Evolutionary conservation across 306 rosid genomes (phyloP).

Genomic region (Castanospermum australe): DNA sequence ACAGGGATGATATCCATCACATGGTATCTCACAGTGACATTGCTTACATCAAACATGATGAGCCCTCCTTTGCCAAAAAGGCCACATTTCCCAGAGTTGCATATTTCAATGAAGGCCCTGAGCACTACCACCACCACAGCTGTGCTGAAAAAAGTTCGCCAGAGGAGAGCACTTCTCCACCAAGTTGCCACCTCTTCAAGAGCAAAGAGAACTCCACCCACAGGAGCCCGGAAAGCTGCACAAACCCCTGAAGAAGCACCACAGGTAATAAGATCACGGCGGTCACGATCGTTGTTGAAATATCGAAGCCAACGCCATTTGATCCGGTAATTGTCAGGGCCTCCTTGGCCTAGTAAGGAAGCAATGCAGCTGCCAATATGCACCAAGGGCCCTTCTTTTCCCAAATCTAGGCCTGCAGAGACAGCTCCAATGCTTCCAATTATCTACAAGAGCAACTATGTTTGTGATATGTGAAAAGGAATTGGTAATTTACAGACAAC

Average conservation of each 20-base stretch:
- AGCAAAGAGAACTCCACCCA: constrained; percentile 85
- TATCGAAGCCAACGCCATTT: constrained; percentile 79
- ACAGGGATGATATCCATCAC: constrained; percentile 71
- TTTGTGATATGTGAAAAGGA: neutral
- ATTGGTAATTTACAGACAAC: neutral
- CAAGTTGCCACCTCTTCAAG: constrained; percentile 95
- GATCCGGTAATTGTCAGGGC: constrained; percentile 67
- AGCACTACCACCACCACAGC: constrained; percentile 84
- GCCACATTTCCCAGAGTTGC: constrained; percentile 80
- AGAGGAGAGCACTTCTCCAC: constrained; percentile 95
- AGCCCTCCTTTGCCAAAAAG: constrained; percentile 88
- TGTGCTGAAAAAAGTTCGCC: constrained; percentile 91
- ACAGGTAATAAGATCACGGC: constrained; percentile 76
- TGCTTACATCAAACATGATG: constrained; percentile 81
- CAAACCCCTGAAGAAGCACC: constrained; percentile 90
- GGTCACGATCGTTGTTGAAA: constrained; percentile 80
- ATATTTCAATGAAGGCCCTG: constrained; percentile 73
- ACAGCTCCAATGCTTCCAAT: constrained; percentile 95
- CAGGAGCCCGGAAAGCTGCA: constrained; percentile 91
- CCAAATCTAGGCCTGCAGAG: constrained; percentile 85
- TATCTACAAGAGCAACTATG: constrained; percentile 48
- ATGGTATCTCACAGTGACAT: constrained; percentile 59
- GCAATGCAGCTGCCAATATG: constrained; percentile 92
- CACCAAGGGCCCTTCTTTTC: constrained; percentile 93
- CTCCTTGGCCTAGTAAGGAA: constrained; percentile 84